phyloP scores from a whole-genome alignment of 352 stramenopile genomes.

The Phytophthora litchii region DNA sequence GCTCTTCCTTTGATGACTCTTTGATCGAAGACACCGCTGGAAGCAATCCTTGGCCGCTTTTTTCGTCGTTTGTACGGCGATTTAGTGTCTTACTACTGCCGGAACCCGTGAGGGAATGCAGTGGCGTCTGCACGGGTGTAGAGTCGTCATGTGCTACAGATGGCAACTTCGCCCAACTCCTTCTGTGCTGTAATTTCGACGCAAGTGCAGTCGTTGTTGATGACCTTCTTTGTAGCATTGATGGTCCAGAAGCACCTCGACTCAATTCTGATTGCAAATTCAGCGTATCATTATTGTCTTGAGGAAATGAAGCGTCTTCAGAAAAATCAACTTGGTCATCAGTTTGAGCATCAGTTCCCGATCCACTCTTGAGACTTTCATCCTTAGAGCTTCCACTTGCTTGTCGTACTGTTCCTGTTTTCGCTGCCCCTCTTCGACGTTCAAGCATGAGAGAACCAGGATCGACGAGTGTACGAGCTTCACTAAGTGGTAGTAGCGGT shows the following conservation, averaged over 20 bases:
- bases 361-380: neutral
- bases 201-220: slow-evolving; percentile 8
- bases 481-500: slow-evolving; percentile 29
- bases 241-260: slow-evolving; percentile 15
- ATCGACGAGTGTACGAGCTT: slow-evolving; percentile 40
- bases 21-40: slow-evolving; percentile 26
- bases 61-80: slow-evolving; percentile 12
- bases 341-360: neutral
- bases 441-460: slow-evolving; percentile 45
- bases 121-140: neutral
- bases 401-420: neutral
- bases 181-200: slow-evolving; percentile 11
- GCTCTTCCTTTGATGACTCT: neutral
- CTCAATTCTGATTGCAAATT: slow-evolving; percentile 5
- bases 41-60: slow-evolving; percentile 11
- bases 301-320: slow-evolving; percentile 8
- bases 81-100: slow-evolving; percentile 14
- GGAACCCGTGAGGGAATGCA: slow-evolving; percentile 2
- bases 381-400: neutral
- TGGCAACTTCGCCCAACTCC: slow-evolving; percentile 14
- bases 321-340: neutral
- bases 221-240: slow-evolving; percentile 12
- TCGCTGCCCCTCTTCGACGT: slow-evolving; percentile 17
- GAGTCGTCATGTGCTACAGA: slow-evolving; percentile 16
- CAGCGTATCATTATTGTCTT: slow-evolving; percentile 8